Base-by-base conservation (phyloP, 2,329 filamentous ascomycete genomes). In the Microcyclospora tardicrescens region DNA sequence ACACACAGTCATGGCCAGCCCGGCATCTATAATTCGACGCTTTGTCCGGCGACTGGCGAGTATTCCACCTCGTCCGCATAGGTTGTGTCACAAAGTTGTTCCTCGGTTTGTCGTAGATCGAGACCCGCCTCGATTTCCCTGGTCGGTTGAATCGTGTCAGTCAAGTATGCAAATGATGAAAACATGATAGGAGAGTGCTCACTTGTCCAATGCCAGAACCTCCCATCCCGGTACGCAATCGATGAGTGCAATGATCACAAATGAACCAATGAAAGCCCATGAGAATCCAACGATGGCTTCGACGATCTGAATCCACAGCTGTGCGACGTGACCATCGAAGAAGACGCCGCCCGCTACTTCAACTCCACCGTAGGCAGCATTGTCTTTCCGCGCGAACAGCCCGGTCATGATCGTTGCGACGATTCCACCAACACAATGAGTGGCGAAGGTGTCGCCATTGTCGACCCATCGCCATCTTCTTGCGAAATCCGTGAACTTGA, bases 401-500 rank as follows among this genome's bases (percentile, higher is more conserved):
- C 69, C 69, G 0, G 69, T 72, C 3, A 61, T 60, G 10, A 72
- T 62, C 0, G 69, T 73, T 0, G 66, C 69, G 0, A 68, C 50
- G 5, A 72, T 56, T 0, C 69, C 69, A 13, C 69, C 69, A 10
- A 72, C 55, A 45, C 69, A 72, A 42, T 72, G 69, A 3, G 68
- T 72, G 5, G 69, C 70, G 48, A 72, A 72, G 0, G 68, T 72
- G 49, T 73, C 69, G 1, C 68, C 69, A 43, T 71, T 71, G 43
- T 72, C 69, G 0, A 73, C 69, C 69, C 68, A 73, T 28, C 63
- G 56, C 54, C 61, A 63, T 2, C 58, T 52, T n/a, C 59, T 53
- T 5, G 69, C 69, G 24, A 63, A 55, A 11, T 66, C 61, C 2
- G 65, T 71, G 42, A 66, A 70, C 50, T 73, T 73, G 50, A 73